Evolutionary conservation across 352 stramenopile species (phyloP), one percentile per base, ranked within the genome.

Genomic region (Lagenidium sp.): DNA sequence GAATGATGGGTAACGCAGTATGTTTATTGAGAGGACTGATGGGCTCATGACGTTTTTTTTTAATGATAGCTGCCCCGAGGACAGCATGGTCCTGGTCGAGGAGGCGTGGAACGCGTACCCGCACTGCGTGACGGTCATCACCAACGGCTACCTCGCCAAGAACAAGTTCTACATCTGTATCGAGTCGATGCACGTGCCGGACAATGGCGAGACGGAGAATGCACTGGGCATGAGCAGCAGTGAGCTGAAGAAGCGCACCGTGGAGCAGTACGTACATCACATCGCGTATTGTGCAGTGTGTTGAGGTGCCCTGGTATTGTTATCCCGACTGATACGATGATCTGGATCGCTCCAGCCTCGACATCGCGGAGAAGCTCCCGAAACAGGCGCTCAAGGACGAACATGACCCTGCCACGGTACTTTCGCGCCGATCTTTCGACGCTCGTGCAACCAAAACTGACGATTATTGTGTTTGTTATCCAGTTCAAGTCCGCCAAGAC

Each of bases 131-230:
- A 93, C 81, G 35, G 74, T 93, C 44, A 88, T 93, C 48, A 71
- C 72, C 21, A 91, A 88, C 42, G 79, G 79, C 22, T 93, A 88
- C 57, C 44, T 93, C 29, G 61, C 76, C 15, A 90, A 93, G 57
- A 71, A 87, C 55, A 89, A 89, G 65, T 92, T 92, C 42, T 88
- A 80, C 60, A 92, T 92, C 41, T 82, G 53, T 40, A 92, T 92
- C 38, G 79, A 92, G 46, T 89, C 79, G 20, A 50, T 82, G 47
- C 79, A 92, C 55, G 47, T 85, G 32, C 50, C 76, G 4, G 79
- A 85, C 53, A 41, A 44, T 12, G 68, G 71, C 15, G 57, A 80
- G 35, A 68, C 62, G 22, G 79, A 84, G 28, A 93, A 93, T 42
- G 75, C 68, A 16, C 46, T 91, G 11, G 47, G 48, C 20, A 71